Conservation (phyloP, 1,139 yeast genomes). For the Scheffersomyces cryptocercus region DNA sequence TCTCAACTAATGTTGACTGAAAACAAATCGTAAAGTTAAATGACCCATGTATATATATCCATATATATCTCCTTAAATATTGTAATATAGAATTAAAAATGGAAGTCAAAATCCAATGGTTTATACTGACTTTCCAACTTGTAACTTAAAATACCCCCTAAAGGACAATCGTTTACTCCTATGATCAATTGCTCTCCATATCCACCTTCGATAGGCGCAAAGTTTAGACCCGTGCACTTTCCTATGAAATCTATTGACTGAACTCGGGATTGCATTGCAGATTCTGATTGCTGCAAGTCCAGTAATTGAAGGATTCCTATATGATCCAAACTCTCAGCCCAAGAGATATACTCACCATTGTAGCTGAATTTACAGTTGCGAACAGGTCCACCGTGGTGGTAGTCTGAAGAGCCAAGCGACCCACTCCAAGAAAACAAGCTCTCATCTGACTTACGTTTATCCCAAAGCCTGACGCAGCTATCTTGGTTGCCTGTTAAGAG, state of each 20-base stretch:
- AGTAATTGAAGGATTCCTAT: slow-evolving; percentile 49
- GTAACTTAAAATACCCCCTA: slow-evolving; percentile 60
- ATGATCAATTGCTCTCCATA: slow-evolving; percentile 50
- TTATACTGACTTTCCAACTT: slow-evolving; percentile 36
- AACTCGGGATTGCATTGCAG: slow-evolving; percentile 24
- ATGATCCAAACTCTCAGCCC: slow-evolving; percentile 65
- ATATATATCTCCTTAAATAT: not conserved
- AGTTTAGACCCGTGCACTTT: slow-evolving; percentile 57
- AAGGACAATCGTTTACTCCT: slow-evolving; percentile 57
- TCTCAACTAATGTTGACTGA: too few species aligned
- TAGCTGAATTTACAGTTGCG: slow-evolving; percentile 54
- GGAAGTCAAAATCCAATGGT: slow-evolving; percentile 45
- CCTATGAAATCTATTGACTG: slow-evolving; percentile 60
- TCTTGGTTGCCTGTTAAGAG: slow-evolving; percentile 64
- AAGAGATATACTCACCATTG: slow-evolving; percentile 46
- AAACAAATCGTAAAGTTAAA: too few species aligned
- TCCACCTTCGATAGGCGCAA: slow-evolving; percentile 46
- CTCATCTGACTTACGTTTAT: slow-evolving; percentile 34
- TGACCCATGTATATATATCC: too few species aligned
- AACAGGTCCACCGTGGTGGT: slow-evolving; percentile 45
- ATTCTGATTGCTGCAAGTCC: slow-evolving; percentile 22
- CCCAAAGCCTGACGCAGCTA: slow-evolving; percentile 58
- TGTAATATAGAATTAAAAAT: slow-evolving; percentile 16
- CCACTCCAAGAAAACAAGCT: slow-evolving; percentile 39
- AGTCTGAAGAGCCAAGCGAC: slow-evolving; percentile 27